A percentile compares a stretch with the other conserved stretches of the same genome.
phyloP scores from a whole-genome alignment of 1,139 yeast genomes.

The Meyerozyma smithsonii region DNA sequence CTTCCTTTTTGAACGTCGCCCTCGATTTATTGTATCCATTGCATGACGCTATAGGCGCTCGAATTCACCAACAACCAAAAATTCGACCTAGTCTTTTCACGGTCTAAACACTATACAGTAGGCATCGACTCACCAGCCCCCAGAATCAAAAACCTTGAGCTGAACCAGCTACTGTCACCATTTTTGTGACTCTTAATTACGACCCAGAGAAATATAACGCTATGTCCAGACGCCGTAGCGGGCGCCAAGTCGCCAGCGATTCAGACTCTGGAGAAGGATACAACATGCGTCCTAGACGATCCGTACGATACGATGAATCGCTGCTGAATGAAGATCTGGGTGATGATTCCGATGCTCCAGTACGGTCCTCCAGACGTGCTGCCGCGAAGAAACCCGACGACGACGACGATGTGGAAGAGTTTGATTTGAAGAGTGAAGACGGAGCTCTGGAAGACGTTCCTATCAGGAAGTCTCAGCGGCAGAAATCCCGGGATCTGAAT shows the following conservation, averaged over 20 bases:
- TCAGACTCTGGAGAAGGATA: slow-evolving; percentile 14
- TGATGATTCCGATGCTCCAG: slow-evolving; percentile 10
- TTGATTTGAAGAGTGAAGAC: slow-evolving; percentile 4
- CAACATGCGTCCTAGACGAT: slow-evolving; percentile 8
- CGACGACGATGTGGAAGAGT: slow-evolving; percentile 14
- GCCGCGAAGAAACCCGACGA: slow-evolving; percentile 8
- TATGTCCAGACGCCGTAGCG: slow-evolving; percentile 11
- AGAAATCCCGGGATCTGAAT: slow-evolving; percentile 5
- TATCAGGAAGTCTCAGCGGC: slow-evolving; percentile 3
- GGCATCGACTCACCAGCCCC: too few species aligned
- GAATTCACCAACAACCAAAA: too few species aligned
- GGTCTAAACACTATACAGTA: too few species aligned
- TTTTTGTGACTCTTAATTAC: slow-evolving; percentile 1
- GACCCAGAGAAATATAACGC: background rate
- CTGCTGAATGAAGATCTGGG: slow-evolving; percentile 14
- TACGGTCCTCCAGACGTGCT: slow-evolving; percentile 9
- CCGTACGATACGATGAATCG: slow-evolving; percentile 5
- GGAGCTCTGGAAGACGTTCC: background rate
- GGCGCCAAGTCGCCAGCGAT: slow-evolving; percentile 16
- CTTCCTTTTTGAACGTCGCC: too few species aligned
- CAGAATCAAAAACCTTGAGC: background rate
- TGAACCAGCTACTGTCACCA: background rate
- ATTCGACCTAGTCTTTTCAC: too few species aligned
- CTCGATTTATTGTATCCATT: too few species aligned
- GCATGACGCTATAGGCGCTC: too few species aligned